Conservation (phyloP, 2,329 filamentous ascomycete species). For the Pleomassaria siparia region DNA sequence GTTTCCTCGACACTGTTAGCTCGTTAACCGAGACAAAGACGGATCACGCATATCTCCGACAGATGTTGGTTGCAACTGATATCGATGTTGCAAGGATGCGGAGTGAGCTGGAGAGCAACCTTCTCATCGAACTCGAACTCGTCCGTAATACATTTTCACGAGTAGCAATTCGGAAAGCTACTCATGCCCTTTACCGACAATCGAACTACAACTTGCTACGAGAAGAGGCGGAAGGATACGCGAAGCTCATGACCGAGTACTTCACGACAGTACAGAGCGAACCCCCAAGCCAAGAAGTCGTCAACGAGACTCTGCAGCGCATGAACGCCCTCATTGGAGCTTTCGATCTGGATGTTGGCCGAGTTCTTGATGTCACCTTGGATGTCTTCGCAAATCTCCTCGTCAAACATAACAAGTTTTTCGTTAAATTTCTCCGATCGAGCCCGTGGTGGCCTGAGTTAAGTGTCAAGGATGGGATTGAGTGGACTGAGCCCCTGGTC, state of each 20-base stretch:
- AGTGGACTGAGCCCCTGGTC: slow-evolving; percentile 52
- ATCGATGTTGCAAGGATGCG: slow-evolving; percentile 75
- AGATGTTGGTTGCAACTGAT: slow-evolving; percentile 70
- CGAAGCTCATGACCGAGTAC: slow-evolving; percentile 92
- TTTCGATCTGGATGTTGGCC: slow-evolving; percentile 93
- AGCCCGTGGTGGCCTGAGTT: slow-evolving; percentile 96
- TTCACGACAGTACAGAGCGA: slow-evolving; percentile 82
- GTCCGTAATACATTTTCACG: slow-evolving; percentile 83
- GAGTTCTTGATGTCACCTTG: slow-evolving; percentile 89
- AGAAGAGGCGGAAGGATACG: slow-evolving; percentile 95
- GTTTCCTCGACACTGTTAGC: slow-evolving; percentile 82
- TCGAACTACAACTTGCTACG: slow-evolving; percentile 95
- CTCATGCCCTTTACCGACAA: slow-evolving; percentile 90
- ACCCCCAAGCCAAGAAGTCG: slow-evolving; percentile 72
- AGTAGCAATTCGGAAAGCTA: slow-evolving; percentile 84
- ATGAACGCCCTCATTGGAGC: slow-evolving; percentile 95
- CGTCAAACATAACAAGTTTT: slow-evolving; percentile 91
- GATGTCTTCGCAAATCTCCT: slow-evolving; percentile 94
- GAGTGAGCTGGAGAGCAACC: slow-evolving; percentile 74
- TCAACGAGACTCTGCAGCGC: slow-evolving; percentile 83
- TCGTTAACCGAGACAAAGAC: slow-evolving; percentile 74
- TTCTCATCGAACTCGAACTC: slow-evolving; percentile 75
- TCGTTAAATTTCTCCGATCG: slow-evolving; percentile 84
- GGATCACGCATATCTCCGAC: slow-evolving; percentile 58
- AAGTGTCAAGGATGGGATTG: slow-evolving; percentile 55